Percentiles rank a stretch among this genome's conserved stretches.
Conservation (phyloP, 2,329 filamentous ascomycete genomes). For the Paracorniculantispora psalliotae region DNA sequence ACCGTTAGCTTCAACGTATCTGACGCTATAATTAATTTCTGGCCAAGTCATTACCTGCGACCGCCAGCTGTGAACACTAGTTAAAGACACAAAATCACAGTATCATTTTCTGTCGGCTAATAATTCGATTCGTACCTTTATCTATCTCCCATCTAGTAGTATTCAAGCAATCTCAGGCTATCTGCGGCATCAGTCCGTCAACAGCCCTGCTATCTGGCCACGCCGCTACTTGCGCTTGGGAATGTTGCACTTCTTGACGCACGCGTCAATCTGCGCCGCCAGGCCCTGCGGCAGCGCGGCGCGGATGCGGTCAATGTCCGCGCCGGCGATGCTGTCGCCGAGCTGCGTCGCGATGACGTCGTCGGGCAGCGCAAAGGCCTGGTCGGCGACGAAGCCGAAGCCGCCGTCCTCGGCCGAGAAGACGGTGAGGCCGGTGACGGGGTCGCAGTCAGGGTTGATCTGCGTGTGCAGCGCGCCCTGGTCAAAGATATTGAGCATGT, state of each 20-base stretch:
- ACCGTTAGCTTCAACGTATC: too few species aligned
- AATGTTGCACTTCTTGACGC: conserved; percentile 8
- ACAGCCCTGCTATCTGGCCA: not conserved
- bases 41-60: too few species aligned
- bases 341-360: conserved; percentile 43
- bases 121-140: too few species aligned
- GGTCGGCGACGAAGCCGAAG: conserved; percentile 45
- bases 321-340: conserved; percentile 40
- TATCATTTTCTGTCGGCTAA: too few species aligned
- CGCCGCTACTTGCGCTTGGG: not conserved
- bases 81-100: too few species aligned
- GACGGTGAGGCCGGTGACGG: conserved; percentile 45
- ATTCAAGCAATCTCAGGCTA: too few species aligned
- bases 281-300: conserved; percentile 14
- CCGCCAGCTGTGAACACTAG: too few species aligned
- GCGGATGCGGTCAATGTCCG: conserved; percentile 42
- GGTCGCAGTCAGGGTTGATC: conserved; percentile 50
- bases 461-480: conserved; percentile 51
- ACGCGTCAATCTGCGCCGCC: not conserved
- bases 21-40: too few species aligned
- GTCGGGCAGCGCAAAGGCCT: conserved; percentile 42
- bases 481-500: conserved; percentile 50
- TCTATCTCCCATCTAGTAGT: not conserved
- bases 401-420: conserved; percentile 49
- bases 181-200: too few species aligned